phyloP scores from a whole-genome alignment of 768 basidiomycete genomes.

The Rhizopogon vesiculosus region DNA sequence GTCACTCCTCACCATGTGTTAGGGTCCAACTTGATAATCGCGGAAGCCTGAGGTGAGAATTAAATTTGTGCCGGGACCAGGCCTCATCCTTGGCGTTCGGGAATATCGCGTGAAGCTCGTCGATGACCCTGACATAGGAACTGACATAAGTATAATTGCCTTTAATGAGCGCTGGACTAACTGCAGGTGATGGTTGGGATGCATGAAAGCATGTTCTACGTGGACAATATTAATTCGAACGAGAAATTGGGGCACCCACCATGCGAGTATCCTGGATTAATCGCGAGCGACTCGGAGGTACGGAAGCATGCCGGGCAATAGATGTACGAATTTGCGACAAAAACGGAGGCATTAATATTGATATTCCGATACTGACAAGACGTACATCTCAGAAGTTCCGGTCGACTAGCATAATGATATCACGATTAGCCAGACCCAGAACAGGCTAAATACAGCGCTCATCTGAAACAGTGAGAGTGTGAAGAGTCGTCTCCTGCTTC shows the following conservation, averaged over 20 bases:
- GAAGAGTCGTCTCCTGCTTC: not conserved
- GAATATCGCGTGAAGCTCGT: not conserved
- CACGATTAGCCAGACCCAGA: not conserved
- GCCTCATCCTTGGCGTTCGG: not conserved
- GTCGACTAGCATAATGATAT: too few species aligned
- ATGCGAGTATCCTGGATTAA: too few species aligned
- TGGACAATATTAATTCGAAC: not conserved
- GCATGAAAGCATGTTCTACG: not conserved
- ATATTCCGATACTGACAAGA: too few species aligned
- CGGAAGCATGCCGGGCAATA: too few species aligned
- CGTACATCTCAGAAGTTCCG: too few species aligned
- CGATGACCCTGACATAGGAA: not conserved
- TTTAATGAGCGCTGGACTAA: not conserved
- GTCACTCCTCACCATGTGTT: too few species aligned
- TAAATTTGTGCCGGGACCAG: not conserved
- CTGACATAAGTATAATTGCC: not conserved
- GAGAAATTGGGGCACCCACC: not conserved
- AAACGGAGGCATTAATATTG: too few species aligned
- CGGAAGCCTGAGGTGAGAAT: not conserved
- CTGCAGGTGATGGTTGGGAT: not conserved
- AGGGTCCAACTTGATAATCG: too few species aligned
- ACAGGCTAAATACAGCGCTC: not conserved
- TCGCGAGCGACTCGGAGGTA: too few species aligned
- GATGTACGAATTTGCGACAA: too few species aligned
- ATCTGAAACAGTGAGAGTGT: not conserved